A percentile compares a stretch with the other conserved stretches of the same genome.
Evolutionary conservation across 2,329 filamentous ascomycete genomes (phyloP).

Genomic region (Penicillium fuscoglaucum): DNA sequence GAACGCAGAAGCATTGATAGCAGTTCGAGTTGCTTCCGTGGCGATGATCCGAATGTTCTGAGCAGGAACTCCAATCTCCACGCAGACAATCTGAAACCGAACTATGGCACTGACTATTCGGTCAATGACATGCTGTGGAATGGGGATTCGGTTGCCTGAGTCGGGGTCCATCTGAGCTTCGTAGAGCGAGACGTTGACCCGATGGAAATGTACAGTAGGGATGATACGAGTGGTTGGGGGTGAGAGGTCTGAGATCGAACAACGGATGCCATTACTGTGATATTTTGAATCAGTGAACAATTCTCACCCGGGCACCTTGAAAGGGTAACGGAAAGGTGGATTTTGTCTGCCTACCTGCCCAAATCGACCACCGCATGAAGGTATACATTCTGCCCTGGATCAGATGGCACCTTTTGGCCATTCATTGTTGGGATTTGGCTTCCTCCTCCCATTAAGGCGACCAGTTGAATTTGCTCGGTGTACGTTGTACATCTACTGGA

Average conservation of each 20-base stretch:
- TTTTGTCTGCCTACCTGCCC: conserved; percentile 35
- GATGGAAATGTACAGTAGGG: conserved; percentile 72
- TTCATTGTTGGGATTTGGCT: conserved; percentile 1
- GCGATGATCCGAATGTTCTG: conserved; percentile 71
- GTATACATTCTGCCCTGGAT: conserved; percentile 15
- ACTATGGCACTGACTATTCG: conserved; percentile 65
- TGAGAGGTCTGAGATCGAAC: conserved; percentile 78
- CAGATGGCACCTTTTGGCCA: not conserved
- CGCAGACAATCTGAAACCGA: conserved; percentile 70
- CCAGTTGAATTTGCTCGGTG: not conserved
- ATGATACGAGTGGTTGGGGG: conserved; percentile 71
- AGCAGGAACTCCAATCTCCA: conserved; percentile 63
- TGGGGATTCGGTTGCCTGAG: conserved; percentile 50
- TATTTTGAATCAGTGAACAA: conserved; percentile 2
- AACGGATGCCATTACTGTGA: conserved; percentile 78
- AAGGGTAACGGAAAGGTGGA: not conserved
- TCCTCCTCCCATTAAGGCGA: conserved; percentile 11
- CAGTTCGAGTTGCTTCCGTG: conserved; percentile 84
- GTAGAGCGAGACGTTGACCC: conserved; percentile 79
- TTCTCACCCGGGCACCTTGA: no score
- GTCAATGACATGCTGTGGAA: conserved; percentile 60
- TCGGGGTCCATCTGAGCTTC: conserved; percentile 61
- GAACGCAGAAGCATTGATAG: conserved; percentile 71
- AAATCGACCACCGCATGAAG: conserved; percentile 39
- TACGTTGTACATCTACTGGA: not conserved